Evolutionary conservation across 2,329 filamentous ascomycete species (phyloP), one percentile per base, ranked within the genome.

Genomic region (Didymosphaeria variabile): DNA sequence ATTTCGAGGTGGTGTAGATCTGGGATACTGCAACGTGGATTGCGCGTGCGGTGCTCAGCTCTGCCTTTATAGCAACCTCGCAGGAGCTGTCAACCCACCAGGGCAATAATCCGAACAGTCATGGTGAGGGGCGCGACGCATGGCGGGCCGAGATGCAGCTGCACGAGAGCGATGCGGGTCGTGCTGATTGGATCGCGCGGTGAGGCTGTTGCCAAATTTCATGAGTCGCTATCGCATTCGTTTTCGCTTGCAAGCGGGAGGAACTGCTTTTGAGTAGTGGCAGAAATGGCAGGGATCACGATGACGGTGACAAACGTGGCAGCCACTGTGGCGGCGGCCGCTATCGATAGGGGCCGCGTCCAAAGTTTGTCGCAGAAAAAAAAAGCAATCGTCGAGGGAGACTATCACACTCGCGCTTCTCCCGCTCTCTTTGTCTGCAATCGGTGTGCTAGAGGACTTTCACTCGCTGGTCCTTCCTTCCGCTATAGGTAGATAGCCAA

Each of bases 401-500:
- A 34, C 49, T 36, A 15, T 44, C 17, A 19, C 13, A 44, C 38
- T 31, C 26, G 13, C 26, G 5, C 5, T 19, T 55, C 1, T n/a
- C n/a, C 17, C 38, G 7, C 40, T 56, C 26, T 23, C 12, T 36
- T 38, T 29, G 26, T 10, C 26, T 21, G 15, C 12, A 34, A 19
- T 7, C 23, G 12, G 17, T 26, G 26, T 10, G 17, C 31, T 21
- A 29, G 1, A 44, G 26, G 17, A 23, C 26, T 32, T 34, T 44
- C 26, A 21, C 52, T 49, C 47, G 32, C 54, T 51, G 44, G 50
- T 47, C 50, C 21, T 29, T 47, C 50, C 7, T 29, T 55, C 42
- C 47, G 47, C 50, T 36, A 29, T 47, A 49, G 45, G 49, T 58
- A 58, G 46, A 55, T 58, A 61, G 51, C 55, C 55, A 61, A 61